phyloP scores from a whole-genome alignment of 257 asterid species.

The Gentiana macrophylla region DNA sequence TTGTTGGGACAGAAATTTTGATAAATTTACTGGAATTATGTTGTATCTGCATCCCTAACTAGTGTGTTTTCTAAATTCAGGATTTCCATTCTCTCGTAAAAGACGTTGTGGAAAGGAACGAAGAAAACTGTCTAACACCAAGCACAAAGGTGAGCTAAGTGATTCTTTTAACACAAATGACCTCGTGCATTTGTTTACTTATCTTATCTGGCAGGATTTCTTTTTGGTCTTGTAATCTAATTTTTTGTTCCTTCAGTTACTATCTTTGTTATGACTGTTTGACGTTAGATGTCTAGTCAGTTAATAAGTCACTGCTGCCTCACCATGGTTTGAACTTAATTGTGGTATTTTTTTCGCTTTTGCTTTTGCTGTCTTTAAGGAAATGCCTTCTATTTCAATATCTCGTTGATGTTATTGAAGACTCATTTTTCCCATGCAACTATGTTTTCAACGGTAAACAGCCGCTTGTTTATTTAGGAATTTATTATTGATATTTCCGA shows the following conservation, averaged over 20 bases:
- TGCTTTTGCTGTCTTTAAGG: slow-evolving; percentile 47
- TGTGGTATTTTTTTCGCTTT: background rate
- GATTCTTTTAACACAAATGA: background rate
- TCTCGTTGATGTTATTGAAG: too few species aligned
- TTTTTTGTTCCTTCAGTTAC: background rate
- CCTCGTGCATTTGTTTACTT: too few species aligned
- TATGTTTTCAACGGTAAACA: too few species aligned
- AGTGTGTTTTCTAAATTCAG: slow-evolving; percentile 32
- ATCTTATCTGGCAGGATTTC: background rate
- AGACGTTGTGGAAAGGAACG: slow-evolving; percentile 33
- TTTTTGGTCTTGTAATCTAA: background rate
- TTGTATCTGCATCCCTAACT: slow-evolving; percentile 9
- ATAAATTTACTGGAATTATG: background rate
- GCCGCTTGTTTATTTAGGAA: too few species aligned
- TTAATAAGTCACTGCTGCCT: background rate
- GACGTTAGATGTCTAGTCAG: background rate
- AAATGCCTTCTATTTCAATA: slow-evolving; percentile 72
- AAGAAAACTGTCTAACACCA: slow-evolving; percentile 24
- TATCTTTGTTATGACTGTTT: background rate
- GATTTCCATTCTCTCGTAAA: slow-evolving; percentile 60
- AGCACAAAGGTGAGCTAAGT: slow-evolving; percentile 33
- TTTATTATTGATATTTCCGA: too few species aligned
- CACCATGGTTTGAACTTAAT: background rate
- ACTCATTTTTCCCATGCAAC: too few species aligned
- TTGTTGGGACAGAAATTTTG: too few species aligned